Evolutionary conservation across 495 filamentous ascomycete species (phyloP), one percentile per base, ranked within the genome.

Genomic region (Apodospora peruviana): DNA sequence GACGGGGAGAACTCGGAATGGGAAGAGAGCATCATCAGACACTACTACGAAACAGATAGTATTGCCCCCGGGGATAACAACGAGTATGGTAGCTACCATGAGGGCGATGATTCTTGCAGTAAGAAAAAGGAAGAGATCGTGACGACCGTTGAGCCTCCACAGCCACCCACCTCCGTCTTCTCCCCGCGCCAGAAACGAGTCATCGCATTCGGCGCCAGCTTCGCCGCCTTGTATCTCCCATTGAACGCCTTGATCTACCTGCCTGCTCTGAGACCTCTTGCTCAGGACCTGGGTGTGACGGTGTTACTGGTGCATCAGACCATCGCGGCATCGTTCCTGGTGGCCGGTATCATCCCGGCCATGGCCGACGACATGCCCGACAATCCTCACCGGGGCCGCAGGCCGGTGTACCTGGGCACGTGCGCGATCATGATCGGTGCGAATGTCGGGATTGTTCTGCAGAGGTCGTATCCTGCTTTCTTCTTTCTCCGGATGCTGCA

Each of bases 161-260:
- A n/a, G n/a, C n/a, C n/a, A n/a, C n/a, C n/a, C n/a, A n/a, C n/a
- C 27, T 32, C 27, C 14, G 27, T 32, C 27, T 32, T 32, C 27
- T 7, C 27, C 27, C 7, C 7, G 27, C 7, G 14, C 7, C 27
- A 32, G 14, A 32, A 32, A 14, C 27, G 7, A 32, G 7, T 7
- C 7, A 32, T 32, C 27, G 14, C 7, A 7, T 7, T 32, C 7
- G 7, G 7, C 7, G 27, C 27, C 14, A 7, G 7, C 7, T 32
- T 32, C 27, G 7, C 27, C 14, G 27, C 27, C 27, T 7, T 32
- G 27, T 32, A 7, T 32, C 14, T 14, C 7, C 7, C 27, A 7
- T 7, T 32, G 27, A 32, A 14, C 27, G 14, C 10, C 51, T 77
- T 34, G 51, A 85, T 86, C 32, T 87, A 86, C 59, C 82, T 78